Conservation (phyloP, 1,139 yeast species). For the Yamadazyma trypodendri region DNA sequence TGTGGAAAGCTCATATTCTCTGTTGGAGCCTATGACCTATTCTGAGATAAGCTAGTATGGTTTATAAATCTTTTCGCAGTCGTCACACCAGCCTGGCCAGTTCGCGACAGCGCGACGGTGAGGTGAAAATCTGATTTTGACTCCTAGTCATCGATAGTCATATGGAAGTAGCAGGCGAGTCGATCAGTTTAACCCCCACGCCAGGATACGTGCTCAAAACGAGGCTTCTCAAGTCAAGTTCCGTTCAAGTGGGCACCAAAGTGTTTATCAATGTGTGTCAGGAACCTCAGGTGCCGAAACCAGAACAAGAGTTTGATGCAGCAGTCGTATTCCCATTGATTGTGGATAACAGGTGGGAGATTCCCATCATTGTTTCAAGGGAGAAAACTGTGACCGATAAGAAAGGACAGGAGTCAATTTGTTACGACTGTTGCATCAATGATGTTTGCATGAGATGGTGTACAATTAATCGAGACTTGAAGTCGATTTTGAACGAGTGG, state of each 20-base stretch:
- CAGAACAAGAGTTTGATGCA: constrained; percentile 51
- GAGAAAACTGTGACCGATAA: constrained; percentile 62
- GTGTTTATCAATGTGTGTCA: constrained; percentile 79
- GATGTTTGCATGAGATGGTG: constrained; percentile 62
- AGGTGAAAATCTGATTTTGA: too few relatives aligned
- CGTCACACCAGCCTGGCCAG: too few relatives aligned
- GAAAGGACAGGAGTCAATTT: constrained; percentile 61
- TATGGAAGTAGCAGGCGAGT: constrained; percentile 21
- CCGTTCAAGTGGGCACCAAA: constrained; percentile 47
- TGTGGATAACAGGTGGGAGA: constrained; percentile 76
- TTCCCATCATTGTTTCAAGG: constrained; percentile 70
- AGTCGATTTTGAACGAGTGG: constrained; percentile 55
- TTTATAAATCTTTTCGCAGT: too few relatives aligned
- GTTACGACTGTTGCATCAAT: constrained; percentile 76
- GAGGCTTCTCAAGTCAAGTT: constrained; percentile 32
- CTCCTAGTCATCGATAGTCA: too few relatives aligned
- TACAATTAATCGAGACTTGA: constrained; percentile 48
- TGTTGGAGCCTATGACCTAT: too few relatives aligned
- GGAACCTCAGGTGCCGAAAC: constrained; percentile 64
- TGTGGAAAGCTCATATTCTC: too few relatives aligned
- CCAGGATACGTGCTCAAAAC: constrained; percentile 71
- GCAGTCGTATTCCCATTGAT: constrained; percentile 61
- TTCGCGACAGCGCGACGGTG: too few relatives aligned
- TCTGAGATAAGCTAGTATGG: too few relatives aligned
- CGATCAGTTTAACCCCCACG: constrained; percentile 38